Evolutionary conservation across 768 basidiomycete genomes (phyloP).

Genomic region (Mycena belliarum): DNA sequence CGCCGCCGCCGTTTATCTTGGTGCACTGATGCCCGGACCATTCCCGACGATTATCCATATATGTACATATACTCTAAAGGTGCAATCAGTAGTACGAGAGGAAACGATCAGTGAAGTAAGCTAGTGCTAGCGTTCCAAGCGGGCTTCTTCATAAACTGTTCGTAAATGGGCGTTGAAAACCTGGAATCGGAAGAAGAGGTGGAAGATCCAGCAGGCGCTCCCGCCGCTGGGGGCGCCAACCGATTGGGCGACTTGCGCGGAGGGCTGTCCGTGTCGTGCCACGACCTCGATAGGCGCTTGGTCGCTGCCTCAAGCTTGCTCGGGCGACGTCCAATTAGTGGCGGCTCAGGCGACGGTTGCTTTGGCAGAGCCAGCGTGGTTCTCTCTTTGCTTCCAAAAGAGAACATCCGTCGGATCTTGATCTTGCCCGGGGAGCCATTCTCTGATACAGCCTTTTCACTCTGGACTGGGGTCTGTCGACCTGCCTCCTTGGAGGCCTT

Average conservation of each 20-base stretch:
- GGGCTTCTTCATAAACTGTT: slow-evolving; percentile 24
- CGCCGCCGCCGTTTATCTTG: too few relatives aligned
- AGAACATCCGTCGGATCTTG: slow-evolving; percentile 18
- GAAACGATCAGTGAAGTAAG: slow-evolving; percentile 10
- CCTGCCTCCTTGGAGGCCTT: neutral
- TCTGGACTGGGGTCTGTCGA: slow-evolving; percentile 2
- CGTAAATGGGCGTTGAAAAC: slow-evolving; percentile 21
- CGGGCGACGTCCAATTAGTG: slow-evolving; percentile 12
- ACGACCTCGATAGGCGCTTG: slow-evolving; percentile 21
- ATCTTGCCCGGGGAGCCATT: slow-evolving; percentile 16
- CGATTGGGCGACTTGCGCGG: slow-evolving; percentile 1
- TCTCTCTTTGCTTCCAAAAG: slow-evolving; percentile 19
- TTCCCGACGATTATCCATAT: neutral
- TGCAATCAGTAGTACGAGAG: neutral
- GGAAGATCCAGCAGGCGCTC: neutral
- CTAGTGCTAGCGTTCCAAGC: slow-evolving; percentile 22
- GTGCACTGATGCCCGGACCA: neutral
- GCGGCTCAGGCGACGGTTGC: slow-evolving; percentile 11
- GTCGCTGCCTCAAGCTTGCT: slow-evolving; percentile 20
- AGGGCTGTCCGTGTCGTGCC: slow-evolving; percentile 16
- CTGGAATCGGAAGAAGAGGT: neutral
- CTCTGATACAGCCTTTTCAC: neutral
- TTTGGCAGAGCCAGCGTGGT: slow-evolving; percentile 5
- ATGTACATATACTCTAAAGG: neutral
- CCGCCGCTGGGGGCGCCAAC: slow-evolving; percentile 4